Evolutionary conservation across 106 monocot genomes (phyloP).

Genomic region (Vanilla planifolia): DNA sequence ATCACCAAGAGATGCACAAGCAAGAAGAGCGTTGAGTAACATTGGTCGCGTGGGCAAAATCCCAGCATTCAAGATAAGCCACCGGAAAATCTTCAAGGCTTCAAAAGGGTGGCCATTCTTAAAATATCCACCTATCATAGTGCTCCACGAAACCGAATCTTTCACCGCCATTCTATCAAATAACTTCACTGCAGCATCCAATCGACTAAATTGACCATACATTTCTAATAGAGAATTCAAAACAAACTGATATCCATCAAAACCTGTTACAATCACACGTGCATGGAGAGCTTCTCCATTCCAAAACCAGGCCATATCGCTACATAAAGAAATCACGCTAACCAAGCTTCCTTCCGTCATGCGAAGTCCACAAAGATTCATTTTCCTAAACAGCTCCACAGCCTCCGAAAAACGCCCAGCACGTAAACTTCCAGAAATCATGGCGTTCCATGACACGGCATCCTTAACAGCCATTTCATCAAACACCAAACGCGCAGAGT

Average conservation of each 20-base stretch:
- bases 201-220: slow-evolving; percentile 31
- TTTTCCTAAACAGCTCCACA: slow-evolving; percentile 34
- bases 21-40: slow-evolving; percentile 52
- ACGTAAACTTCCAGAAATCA: slow-evolving; percentile 41
- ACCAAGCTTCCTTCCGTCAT: slow-evolving; percentile 52
- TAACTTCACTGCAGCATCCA: slow-evolving; percentile 27
- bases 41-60: slow-evolving; percentile 39
- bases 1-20: slow-evolving; percentile 59
- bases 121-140: slow-evolving; percentile 62
- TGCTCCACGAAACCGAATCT: slow-evolving; percentile 65
- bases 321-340: slow-evolving; percentile 39
- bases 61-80: slow-evolving; percentile 20
- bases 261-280: slow-evolving; percentile 29
- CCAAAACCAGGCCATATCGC: slow-evolving; percentile 5
- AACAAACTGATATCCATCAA: slow-evolving; percentile 22
- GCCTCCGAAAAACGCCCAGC: slow-evolving; percentile 30
- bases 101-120: slow-evolving; percentile 24
- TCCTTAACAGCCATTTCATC: slow-evolving; percentile 42
- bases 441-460: slow-evolving; percentile 54
- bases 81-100: slow-evolving; percentile 43
- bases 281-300: slow-evolving; percentile 34
- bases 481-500: slow-evolving; percentile 39
- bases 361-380: slow-evolving; percentile 26
- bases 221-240: slow-evolving; percentile 60
- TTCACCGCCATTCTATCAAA: slow-evolving; percentile 43